Conservation (phyloP, 352 stramenopile species). For the Globisporangium abappressorium region DNA sequence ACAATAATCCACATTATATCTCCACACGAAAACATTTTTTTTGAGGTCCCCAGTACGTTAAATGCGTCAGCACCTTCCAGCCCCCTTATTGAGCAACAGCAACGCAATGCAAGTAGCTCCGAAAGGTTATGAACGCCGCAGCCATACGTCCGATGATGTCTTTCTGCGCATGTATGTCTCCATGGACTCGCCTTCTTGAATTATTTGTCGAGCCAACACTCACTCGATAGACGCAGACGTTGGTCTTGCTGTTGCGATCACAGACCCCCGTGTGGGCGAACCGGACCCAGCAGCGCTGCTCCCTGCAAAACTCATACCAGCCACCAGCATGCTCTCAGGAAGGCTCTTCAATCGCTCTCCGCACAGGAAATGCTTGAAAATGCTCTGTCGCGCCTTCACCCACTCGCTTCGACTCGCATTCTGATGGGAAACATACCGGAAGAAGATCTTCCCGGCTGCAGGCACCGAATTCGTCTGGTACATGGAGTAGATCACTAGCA, state of each 20-base stretch:
- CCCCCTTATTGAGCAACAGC: too few species aligned
- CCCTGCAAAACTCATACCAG: background rate
- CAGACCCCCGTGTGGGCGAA: background rate
- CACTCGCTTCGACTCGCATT: slow-evolving; percentile 36
- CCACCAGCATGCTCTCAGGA: slow-evolving; percentile 9
- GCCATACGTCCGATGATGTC: too few species aligned
- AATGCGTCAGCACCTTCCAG: too few species aligned
- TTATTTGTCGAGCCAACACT: background rate
- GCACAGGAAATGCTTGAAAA: slow-evolving; percentile 55
- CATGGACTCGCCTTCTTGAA: too few species aligned
- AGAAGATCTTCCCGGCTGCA: slow-evolving; percentile 45
- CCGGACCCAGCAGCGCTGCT: background rate
- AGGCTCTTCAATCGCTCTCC: slow-evolving; percentile 39
- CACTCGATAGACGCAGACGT: background rate
- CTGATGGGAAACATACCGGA: slow-evolving; percentile 60
- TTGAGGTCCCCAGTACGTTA: too few species aligned
- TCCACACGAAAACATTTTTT: too few species aligned
- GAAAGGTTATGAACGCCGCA: too few species aligned
- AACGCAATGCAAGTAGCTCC: too few species aligned
- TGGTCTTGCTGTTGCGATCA: background rate
- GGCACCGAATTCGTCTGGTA: slow-evolving; percentile 71
- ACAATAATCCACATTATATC: too few species aligned
- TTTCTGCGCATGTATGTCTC: too few species aligned
- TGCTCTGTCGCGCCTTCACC: slow-evolving; percentile 34
- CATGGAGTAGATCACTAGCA: slow-evolving; percentile 77